These are phyloP conservation scores for Paramecium tetraurelia DNA, from an alignment of 73 alveolate species.

Conservation along the genomic window DNA sequence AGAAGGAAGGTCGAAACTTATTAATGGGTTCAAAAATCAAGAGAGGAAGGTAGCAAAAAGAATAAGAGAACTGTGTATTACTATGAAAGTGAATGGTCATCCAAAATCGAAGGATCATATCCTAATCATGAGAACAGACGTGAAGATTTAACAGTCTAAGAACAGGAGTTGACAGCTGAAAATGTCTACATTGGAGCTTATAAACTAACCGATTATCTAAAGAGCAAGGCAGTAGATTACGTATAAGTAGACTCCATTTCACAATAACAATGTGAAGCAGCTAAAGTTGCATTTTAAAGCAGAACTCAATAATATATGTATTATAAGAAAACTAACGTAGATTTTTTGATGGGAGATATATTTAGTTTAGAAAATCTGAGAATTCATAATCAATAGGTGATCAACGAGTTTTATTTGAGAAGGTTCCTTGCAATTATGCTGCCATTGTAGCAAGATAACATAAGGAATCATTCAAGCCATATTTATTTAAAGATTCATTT, in stretches of 20 bases:
- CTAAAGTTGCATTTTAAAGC: not conserved
- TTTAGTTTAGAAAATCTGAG: not conserved
- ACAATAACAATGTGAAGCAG: not conserved
- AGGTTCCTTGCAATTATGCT: not conserved
- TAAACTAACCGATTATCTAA: not conserved
- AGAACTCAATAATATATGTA: not conserved
- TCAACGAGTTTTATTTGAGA: not conserved
- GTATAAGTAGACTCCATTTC: not conserved
- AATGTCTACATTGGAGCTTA: not conserved
- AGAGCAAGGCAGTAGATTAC: not conserved
- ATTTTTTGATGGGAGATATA: not conserved
- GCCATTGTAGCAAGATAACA: not conserved
- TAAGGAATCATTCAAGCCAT: not conserved
- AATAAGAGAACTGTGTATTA: not conserved
- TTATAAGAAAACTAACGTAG: not conserved
- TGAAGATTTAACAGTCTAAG: not conserved
- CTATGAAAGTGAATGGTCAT: not conserved
- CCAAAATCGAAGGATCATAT: not conserved
- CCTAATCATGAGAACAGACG: not conserved
- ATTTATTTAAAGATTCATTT: not conserved
- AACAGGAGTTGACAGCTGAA: not conserved
- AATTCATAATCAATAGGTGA: not conserved
- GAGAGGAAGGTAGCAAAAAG: not conserved
- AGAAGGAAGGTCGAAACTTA: not conserved
- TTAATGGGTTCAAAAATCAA: constrained; percentile 23